Evolutionary conservation across 306 rosid genomes (phyloP).

Genomic region (Prosopis cineraria): DNA sequence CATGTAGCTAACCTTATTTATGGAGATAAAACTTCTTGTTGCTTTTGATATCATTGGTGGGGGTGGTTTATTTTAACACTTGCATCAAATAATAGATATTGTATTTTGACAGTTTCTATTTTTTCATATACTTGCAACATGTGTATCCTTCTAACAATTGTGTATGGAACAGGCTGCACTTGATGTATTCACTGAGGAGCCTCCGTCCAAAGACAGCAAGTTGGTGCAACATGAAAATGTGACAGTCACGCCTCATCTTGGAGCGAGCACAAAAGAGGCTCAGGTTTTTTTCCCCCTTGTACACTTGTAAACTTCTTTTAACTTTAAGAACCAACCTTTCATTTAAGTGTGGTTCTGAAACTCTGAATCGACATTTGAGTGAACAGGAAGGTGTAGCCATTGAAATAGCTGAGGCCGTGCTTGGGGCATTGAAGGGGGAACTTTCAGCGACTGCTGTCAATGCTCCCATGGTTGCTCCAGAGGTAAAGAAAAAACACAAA

Average conservation of each 20-base stretch:
- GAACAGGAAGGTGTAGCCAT: slow-evolving; percentile 93
- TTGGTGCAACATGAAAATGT: slow-evolving; percentile 82
- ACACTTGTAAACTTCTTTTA: not conserved
- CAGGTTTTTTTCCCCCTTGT: slow-evolving; percentile 56
- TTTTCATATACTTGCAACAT: not conserved
- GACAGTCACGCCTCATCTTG: slow-evolving; percentile 87
- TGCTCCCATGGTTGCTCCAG: slow-evolving; percentile 96
- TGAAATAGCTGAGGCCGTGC: slow-evolving; percentile 95
- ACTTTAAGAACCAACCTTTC: not conserved
- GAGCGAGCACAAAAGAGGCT: slow-evolving; percentile 98
- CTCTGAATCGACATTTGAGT: not conserved
- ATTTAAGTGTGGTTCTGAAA: not conserved
- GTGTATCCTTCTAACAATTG: slow-evolving; percentile 1
- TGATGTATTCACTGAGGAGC: slow-evolving; percentile 88
- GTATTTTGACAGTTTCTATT: not conserved
- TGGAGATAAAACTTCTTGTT: not conserved
- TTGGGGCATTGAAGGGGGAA: slow-evolving; percentile 89
- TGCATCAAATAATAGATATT: not conserved
- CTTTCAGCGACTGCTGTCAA: slow-evolving; percentile 97
- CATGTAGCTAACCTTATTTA: no score
- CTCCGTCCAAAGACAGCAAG: slow-evolving; percentile 79
- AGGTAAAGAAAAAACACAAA: slow-evolving; percentile 47
- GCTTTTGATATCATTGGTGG: no score
- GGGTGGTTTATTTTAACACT: not conserved
- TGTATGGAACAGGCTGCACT: slow-evolving; percentile 71